Base-by-base conservation (phyloP, 73 alveolate genomes). In the Tetrahymena elliotti region DNA sequence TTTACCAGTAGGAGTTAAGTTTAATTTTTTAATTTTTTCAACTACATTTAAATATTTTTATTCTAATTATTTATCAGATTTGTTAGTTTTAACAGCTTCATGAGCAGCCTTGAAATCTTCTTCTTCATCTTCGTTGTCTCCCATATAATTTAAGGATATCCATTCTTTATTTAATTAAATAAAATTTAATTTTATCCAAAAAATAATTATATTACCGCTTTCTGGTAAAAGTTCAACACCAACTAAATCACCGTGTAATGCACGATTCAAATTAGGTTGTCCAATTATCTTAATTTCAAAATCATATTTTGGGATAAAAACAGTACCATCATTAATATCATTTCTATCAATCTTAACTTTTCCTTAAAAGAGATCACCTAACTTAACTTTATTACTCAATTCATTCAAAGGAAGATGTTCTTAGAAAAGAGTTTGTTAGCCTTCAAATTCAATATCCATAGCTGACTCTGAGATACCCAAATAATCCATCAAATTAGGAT, bases 161-260 rank as follows among this genome's bases (percentile, higher is more conserved):
- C 95, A 95, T 13, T 54, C 84, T 95, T 93, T 94, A 96, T 38
- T 95, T 96, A 24, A 27, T 24, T 2, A 24, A 27, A 1, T 1
- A 6, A 24, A 68, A 24, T 18, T 18, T 6, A 24, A 1, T 68
- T 27, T 18, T 18, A 68, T 68, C 16, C 38, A 53, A 40, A 94
- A 68, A 84, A 83, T 40, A 95, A 94, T 93, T 82, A 96, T 92
- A 99, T 99, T 97, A 93, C 97, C 94, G 84, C 96, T 82, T 95
- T 98, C 99, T 34, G 99, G 99, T 18, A 98, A 94, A 82, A 98
- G 95, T 47, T 99, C 98, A 52, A 99, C 97, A 37, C 99, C 99
- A 38, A 99, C 99, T 35, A 97, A 96, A 96, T 99, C 99, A 33
- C 99, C 99, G 94, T 99, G 98, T 93, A 99, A 95, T 53, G 99